Base-by-base conservation (phyloP, 148 eudicot genomes). In the Dysphania ambrosioides region DNA sequence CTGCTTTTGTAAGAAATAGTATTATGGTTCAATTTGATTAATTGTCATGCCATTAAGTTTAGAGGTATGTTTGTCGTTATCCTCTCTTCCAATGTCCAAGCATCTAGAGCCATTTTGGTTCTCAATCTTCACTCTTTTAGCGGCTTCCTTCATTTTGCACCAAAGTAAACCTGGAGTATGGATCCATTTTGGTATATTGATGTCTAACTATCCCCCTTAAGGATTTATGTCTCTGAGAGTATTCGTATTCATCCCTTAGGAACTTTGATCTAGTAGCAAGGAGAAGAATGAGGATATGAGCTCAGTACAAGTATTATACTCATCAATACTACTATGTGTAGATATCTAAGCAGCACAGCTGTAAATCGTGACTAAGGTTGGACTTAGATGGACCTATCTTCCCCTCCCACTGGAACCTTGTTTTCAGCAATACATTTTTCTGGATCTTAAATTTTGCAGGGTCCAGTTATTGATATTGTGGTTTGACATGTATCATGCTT, bases 401-500 rank as follows among this genome's bases (percentile, higher is more conserved):
- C 26, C 44, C 26, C 24, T 19, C 68, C 26, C 8, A 42, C 68
- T 35, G 30, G 29, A 58, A 6, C 31, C 1, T n/a, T 36, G 68
- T 64, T 35, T 64, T 21, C 10, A 1, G 27, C n/a, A 64, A 21
- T 35, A 13, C 44, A 32, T 34, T 64, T n/a, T 34, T 64, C 13
- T 36, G 30, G 26, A 66, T 3, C 1, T n/a, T 40, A 66, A 44
- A 18, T 44, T 23, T 4, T 72, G 42, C 59, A 53, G 40, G 8
- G 15, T 8, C 62, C 42, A 29, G 15, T 68, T 58, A 29, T 40
- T 58, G 44, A 58, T n/a, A n/a, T 30, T 69, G 41, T 67, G 70
- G 73, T 66, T 64, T 74, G 64, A 61, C 44, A 60, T 29, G 44
- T 68, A 31, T 6, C 69, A 8, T 26, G 32, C 62, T 67, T 42